Conservation (phyloP, 305 asterid genomes). For the Fraxinus angustifolia region DNA sequence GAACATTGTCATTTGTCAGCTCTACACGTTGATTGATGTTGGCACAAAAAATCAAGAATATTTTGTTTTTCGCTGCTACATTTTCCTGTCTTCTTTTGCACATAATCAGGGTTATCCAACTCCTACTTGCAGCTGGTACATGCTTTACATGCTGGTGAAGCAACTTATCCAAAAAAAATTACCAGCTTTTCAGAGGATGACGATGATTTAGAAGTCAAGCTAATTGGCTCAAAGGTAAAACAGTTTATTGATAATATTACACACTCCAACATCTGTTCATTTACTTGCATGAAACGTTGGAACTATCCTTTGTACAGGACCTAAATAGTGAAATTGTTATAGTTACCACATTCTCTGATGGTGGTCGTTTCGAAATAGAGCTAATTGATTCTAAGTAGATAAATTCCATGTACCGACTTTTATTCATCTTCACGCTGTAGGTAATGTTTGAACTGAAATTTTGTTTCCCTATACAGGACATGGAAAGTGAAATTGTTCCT, state of each 20-base stretch:
- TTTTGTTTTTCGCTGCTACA: slow-evolving; percentile 20
- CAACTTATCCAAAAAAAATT: slow-evolving; percentile 38
- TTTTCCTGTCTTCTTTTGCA: slow-evolving; percentile 23
- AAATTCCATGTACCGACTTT: slow-evolving; percentile 13
- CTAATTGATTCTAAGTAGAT: slow-evolving; percentile 33
- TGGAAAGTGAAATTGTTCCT: slow-evolving; percentile 31
- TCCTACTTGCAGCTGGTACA: slow-evolving; percentile 70
- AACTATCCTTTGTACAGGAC: slow-evolving; percentile 33
- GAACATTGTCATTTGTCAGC: slow-evolving; percentile 23
- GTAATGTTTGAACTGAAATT: slow-evolving; percentile 12
- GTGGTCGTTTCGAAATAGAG: slow-evolving; percentile 50
- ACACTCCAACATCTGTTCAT: slow-evolving; percentile 15
- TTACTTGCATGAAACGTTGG: slow-evolving; percentile 15
- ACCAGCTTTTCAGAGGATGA: slow-evolving; percentile 46
- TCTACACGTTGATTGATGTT: background rate
- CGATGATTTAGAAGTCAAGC: slow-evolving; percentile 52
- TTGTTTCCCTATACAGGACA: slow-evolving; percentile 36
- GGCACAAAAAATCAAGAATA: background rate
- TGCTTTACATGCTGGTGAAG: slow-evolving; percentile 55
- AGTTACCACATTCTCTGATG: slow-evolving; percentile 34
- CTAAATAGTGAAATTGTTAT: slow-evolving; percentile 34
- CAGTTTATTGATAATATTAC: background rate
- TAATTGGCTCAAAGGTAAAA: slow-evolving; percentile 49
- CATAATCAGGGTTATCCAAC: slow-evolving; percentile 32
- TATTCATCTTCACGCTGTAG: slow-evolving; percentile 23